These are phyloP conservation scores for Nyssa sinensis DNA, from an alignment of 148 eudicot genomes.

Conservation along the genomic window DNA sequence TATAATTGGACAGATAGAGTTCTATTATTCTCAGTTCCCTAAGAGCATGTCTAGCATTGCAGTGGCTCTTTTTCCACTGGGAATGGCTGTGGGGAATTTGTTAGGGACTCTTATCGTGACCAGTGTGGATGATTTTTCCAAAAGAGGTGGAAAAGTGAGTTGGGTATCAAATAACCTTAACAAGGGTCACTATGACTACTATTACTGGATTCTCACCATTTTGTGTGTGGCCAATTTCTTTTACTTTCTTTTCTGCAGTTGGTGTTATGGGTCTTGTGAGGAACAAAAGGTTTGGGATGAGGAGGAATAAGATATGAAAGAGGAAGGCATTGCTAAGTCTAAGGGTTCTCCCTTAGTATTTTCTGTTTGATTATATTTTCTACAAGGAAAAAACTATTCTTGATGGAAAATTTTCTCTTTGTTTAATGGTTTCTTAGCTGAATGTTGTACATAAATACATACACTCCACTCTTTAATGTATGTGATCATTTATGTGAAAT, in stretches of 20 bases:
- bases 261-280: conserved; percentile 21
- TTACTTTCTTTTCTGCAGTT: conserved; percentile 24
- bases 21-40: conserved; percentile 42
- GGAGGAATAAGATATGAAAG: conserved; percentile 9
- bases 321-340: background rate
- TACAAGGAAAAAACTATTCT: too few relatives aligned
- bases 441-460: background rate
- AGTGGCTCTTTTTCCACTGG: conserved; percentile 33
- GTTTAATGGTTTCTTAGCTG: background rate
- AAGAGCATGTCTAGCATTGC: conserved; percentile 45
- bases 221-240: conserved; percentile 33
- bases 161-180: conserved; percentile 40
- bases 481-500: too few relatives aligned
- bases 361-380: background rate
- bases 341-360: background rate
- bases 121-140: conserved; percentile 8
- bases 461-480: too few relatives aligned
- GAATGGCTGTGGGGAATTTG: conserved; percentile 30
- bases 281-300: conserved; percentile 22
- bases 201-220: conserved; percentile 38
- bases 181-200: conserved; percentile 48
- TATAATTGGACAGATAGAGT: conserved; percentile 45
- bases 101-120: conserved; percentile 30
- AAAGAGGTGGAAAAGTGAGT: conserved; percentile 27
- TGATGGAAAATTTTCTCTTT: too few relatives aligned